Evolutionary conservation across 306 rosid genomes (phyloP).

Genomic region (Sphenostylis stenocarpa): DNA sequence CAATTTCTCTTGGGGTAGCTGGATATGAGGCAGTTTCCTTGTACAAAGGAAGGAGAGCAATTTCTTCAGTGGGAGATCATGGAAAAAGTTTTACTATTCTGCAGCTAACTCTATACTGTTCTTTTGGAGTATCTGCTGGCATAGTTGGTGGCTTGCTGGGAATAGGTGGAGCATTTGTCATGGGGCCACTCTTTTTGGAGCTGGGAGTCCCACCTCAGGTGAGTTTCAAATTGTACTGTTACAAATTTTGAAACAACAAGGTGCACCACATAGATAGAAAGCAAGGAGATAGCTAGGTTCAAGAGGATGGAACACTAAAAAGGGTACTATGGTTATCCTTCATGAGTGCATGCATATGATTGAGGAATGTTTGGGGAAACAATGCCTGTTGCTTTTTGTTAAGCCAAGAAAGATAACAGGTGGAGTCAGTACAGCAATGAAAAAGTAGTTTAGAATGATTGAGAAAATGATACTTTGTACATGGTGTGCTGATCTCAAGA

Average conservation of each 20-base stretch:
- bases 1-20: constrained; percentile 72
- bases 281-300: too few species aligned
- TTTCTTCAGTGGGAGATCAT: constrained; percentile 62
- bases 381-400: too few species aligned
- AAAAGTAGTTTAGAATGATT: too few species aligned
- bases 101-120: constrained; percentile 58
- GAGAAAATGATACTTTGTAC: too few species aligned
- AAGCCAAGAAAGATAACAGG: too few species aligned
- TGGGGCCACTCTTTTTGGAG: constrained; percentile 94
- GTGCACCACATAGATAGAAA: background rate
- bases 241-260: background rate
- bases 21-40: constrained; percentile 65
- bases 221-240: background rate
- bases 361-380: too few species aligned
- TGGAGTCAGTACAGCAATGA: too few species aligned
- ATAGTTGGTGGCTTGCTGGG: constrained; percentile 90
- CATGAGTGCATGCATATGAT: too few species aligned
- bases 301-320: too few species aligned
- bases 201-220: constrained; percentile 96
- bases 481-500: too few species aligned
- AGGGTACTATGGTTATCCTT: too few species aligned
- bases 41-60: constrained; percentile 63
- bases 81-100: constrained; percentile 45
- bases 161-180: constrained; percentile 89
- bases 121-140: constrained; percentile 72